Evolutionary conservation across 371 early-diverging fungal species (phyloP), one percentile per base, ranked within the genome.

Genomic region (Choanephora cucurbitarum): DNA sequence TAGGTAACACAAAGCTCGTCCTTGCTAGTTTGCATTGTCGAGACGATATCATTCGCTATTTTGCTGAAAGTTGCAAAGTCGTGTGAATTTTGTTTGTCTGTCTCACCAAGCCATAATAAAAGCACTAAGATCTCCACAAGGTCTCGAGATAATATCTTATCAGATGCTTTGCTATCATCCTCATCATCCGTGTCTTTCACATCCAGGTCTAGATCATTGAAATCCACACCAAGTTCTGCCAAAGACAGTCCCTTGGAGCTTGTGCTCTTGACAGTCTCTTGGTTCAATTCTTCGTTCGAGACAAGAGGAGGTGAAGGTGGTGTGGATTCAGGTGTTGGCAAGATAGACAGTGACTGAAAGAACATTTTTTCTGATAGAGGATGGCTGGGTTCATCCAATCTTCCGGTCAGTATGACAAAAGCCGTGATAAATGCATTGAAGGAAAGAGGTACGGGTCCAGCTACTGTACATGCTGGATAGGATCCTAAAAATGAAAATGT

Each of bases 401-500:
- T 58, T 1, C 78, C 78, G 1, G 55, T 51, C 10, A 72, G 23
- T 3, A 79, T 46, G 8, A 67, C 75, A 57, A 72, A 74, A 1
- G 80, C 76, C 15, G 64, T 79, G 6, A 74, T 40, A 44, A 81
- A 72, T 9, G 73, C 70, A 11, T 73, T 42, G 31, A 69, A 66
- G 11, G 61, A 60, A 18, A 60, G 49, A 19, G 61, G 57, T 7
- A 54, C 54, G 11, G 60, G 61, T 5, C 61, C 66, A 14, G 53
- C 34, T 13, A 45, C 46, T 33, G 33, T 23, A 28, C 62, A 60
- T 21, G 59, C 56, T 18, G 75, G 75, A 42, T 72, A 75, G 17
- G 71, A 70, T 21, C 75, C 80, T 11, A 77, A 50, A 24, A 75
- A 74, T 10, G 73, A 75, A 45, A 81, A 75, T 3, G 77, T 60